Conservation (phyloP, 1,139 yeast genomes). For the Blastobotrys buckinghamii region DNA sequence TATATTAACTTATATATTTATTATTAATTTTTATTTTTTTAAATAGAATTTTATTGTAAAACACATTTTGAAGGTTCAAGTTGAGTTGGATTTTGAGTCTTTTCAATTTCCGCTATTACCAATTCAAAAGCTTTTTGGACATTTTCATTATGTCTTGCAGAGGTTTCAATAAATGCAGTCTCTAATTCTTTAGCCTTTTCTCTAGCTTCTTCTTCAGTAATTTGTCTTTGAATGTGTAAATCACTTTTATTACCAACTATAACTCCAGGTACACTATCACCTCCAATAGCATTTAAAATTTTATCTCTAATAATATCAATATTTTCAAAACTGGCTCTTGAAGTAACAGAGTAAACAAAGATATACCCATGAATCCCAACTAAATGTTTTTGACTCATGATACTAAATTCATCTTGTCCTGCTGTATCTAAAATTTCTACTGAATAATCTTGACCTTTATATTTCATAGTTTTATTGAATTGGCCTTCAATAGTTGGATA, state of each 20-base stretch:
- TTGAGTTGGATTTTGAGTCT: constrained; percentile 18
- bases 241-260: constrained; percentile 84
- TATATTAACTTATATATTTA: not conserved
- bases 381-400: constrained; percentile 72
- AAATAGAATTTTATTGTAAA: not conserved
- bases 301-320: constrained; percentile 75
- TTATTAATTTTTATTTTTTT: not conserved
- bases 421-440: constrained; percentile 89
- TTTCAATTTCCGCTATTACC: constrained; percentile 65
- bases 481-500: constrained; percentile 91
- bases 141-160: constrained; percentile 69
- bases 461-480: constrained; percentile 63
- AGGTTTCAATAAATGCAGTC: constrained; percentile 70
- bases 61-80: constrained; percentile 12
- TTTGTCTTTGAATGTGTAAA: constrained; percentile 41
- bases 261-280: constrained; percentile 49
- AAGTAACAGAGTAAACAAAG: constrained; percentile 75
- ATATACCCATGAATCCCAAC: constrained; percentile 83
- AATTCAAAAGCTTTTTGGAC: constrained; percentile 54
- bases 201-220: constrained; percentile 57
- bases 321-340: constrained; percentile 72
- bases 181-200: constrained; percentile 54
- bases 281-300: constrained; percentile 54
- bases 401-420: constrained; percentile 77
- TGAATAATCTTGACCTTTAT: constrained; percentile 58